Percentiles rank a stretch among this genome's conserved stretches.
Evolutionary conservation across 2,329 filamentous ascomycete genomes (phyloP).

Genomic region (Alternaria brassicae): DNA sequence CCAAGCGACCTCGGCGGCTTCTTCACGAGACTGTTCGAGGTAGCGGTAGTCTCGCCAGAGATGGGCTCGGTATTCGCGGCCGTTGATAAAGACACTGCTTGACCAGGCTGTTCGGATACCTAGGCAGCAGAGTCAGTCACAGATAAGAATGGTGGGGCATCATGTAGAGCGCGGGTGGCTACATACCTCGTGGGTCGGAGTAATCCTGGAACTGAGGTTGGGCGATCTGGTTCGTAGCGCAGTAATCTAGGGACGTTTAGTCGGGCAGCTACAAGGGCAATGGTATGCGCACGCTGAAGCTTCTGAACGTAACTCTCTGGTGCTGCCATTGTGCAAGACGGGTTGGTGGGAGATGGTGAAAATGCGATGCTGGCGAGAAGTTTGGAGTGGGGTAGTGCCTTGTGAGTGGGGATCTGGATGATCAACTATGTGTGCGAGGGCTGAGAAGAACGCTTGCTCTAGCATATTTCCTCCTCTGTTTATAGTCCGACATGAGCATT

Average conservation of each 20-base stretch:
- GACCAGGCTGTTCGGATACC: conserved; percentile 48
- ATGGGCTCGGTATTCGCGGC: conserved; percentile 43
- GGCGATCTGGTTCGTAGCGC: conserved; percentile 43
- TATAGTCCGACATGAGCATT: conserved; percentile 38
- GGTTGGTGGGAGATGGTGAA: conserved; percentile 19
- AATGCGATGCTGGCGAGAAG: conserved; percentile 20
- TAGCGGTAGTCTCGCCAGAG: conserved; percentile 49
- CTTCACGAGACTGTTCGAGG: conserved; percentile 48
- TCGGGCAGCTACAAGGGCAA: conserved; percentile 4
- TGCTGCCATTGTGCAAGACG: conserved; percentile 37
- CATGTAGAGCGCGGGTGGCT: background rate
- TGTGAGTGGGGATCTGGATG: conserved; percentile 33
- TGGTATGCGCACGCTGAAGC: conserved; percentile 40
- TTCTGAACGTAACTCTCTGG: conserved; percentile 43
- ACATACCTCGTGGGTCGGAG: conserved; percentile 47
- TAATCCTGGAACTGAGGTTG: conserved; percentile 49
- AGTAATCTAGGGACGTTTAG: conserved; percentile 38
- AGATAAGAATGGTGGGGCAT: background rate
- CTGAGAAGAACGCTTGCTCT: conserved; percentile 30
- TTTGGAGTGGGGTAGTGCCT: conserved; percentile 30
- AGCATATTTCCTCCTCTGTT: conserved; percentile 35
- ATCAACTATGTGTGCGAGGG: conserved; percentile 30
- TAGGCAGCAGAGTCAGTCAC: conserved; percentile 25
- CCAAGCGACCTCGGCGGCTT: conserved; percentile 47
- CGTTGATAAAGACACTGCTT: conserved; percentile 46